Evolutionary conservation across 139 green algal genomes (phyloP).

Genomic region (Klebsormidium nitens): DNA sequence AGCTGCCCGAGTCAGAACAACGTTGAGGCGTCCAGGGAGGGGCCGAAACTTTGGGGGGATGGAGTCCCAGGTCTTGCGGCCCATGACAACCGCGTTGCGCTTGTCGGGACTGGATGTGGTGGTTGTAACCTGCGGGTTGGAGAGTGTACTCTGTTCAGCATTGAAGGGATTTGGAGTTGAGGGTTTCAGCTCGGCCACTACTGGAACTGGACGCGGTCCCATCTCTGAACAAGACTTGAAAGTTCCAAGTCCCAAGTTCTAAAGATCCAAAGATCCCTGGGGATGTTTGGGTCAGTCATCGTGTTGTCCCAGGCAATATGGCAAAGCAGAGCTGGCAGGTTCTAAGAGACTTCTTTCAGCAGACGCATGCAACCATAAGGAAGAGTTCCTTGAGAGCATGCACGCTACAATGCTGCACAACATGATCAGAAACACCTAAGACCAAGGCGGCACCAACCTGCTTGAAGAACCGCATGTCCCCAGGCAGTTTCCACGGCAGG

Average conservation of each 20-base stretch:
- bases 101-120: background rate
- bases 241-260: background rate
- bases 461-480: constrained; percentile 92
- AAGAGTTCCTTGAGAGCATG: background rate
- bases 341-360: background rate
- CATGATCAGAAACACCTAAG: background rate
- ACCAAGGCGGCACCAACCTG: constrained; percentile 46
- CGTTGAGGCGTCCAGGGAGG: constrained; percentile 83
- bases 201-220: background rate
- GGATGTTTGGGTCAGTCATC: background rate
- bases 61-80: constrained; percentile 93
- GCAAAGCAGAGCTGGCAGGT: background rate
- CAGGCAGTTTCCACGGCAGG: constrained; percentile 70
- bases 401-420: background rate
- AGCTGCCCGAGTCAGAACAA: constrained; percentile 69
- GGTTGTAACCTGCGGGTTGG: constrained; percentile 3
- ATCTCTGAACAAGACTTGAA: background rate
- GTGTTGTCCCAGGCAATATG: background rate
- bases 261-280: background rate
- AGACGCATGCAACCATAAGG: background rate
- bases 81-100: constrained; percentile 96
- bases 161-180: background rate
- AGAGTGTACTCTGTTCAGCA: background rate
- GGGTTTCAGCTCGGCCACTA: background rate
- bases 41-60: constrained; percentile 89